Conservation (phyloP, 768 basidiomycete genomes). For the Paxillus rubicundulus region DNA sequence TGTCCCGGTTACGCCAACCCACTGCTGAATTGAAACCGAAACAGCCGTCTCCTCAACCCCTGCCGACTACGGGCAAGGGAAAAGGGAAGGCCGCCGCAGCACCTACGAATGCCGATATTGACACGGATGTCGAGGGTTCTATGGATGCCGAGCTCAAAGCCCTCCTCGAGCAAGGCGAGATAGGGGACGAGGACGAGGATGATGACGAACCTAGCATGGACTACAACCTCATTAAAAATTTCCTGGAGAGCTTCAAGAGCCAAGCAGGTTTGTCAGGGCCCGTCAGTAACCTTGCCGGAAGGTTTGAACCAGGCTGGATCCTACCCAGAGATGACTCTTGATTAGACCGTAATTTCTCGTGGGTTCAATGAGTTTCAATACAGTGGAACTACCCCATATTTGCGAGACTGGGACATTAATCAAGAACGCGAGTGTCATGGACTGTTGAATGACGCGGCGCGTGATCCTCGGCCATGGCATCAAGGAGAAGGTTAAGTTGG, state of each 20-base stretch:
- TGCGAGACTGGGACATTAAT: too few relatives aligned
- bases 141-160: slow-evolving; percentile 87
- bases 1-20: slow-evolving; percentile 46
- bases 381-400: too few relatives aligned
- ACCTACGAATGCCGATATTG: slow-evolving; percentile 43
- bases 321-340: slow-evolving; percentile 66
- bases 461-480: too few relatives aligned
- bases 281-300: slow-evolving; percentile 84
- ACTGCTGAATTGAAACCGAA: slow-evolving; percentile 14
- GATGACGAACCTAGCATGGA: slow-evolving; percentile 55
- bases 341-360: not conserved
- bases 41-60: slow-evolving; percentile 5
- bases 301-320: slow-evolving; percentile 73
- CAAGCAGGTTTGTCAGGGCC: slow-evolving; percentile 90
- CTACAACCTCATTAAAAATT: slow-evolving; percentile 93
- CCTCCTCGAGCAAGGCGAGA: slow-evolving; percentile 49
- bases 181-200: slow-evolving; percentile 53
- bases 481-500: too few relatives aligned
- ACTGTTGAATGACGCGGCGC: too few relatives aligned
- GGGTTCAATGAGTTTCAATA: too few relatives aligned
- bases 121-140: slow-evolving; percentile 72
- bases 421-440: too few relatives aligned
- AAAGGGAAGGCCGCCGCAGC: slow-evolving; percentile 36
- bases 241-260: slow-evolving; percentile 92
- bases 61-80: slow-evolving; percentile 42